A percentile compares a stretch with the other conserved stretches of the same genome.
Evolutionary conservation across 805 yeast genomes (phyloP).

Genomic region (Yarrowia alimentaria): DNA sequence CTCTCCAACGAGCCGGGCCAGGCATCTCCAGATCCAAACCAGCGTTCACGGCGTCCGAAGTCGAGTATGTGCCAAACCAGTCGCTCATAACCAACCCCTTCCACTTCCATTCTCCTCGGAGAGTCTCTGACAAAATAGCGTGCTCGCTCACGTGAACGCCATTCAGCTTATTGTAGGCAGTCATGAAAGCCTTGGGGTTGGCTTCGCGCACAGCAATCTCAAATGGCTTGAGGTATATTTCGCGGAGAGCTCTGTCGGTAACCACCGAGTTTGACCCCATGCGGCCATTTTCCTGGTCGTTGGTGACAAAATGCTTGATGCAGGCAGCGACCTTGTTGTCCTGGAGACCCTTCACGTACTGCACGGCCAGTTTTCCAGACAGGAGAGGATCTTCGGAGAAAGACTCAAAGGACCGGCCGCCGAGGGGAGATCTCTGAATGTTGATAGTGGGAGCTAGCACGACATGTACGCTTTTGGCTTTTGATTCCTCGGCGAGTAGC

Average conservation of each 20-base stretch:
- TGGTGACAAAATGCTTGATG: slow-evolving; percentile 61
- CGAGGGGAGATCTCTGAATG: slow-evolving; percentile 57
- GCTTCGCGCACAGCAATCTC: slow-evolving; percentile 55
- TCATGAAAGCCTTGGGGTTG: slow-evolving; percentile 57
- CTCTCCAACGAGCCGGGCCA: slow-evolving; percentile 54
- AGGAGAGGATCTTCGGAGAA: slow-evolving; percentile 61
- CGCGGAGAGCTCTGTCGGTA: slow-evolving; percentile 62
- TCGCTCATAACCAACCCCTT: slow-evolving; percentile 4
- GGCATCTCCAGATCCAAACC: slow-evolving; percentile 70
- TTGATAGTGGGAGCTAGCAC: slow-evolving; percentile 53
- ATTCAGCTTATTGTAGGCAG: slow-evolving; percentile 61
- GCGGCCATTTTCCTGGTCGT: slow-evolving; percentile 60
- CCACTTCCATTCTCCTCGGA: slow-evolving; percentile 16
- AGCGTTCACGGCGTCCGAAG: slow-evolving; percentile 48
- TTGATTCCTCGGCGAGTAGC: slow-evolving; percentile 55
- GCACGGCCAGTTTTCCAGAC: slow-evolving; percentile 49
- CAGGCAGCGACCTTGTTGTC: slow-evolving; percentile 51
- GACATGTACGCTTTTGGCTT: slow-evolving; percentile 52
- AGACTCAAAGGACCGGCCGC: slow-evolving; percentile 63
- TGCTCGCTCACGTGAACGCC: slow-evolving; percentile 57
- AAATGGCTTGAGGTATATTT: slow-evolving; percentile 62
- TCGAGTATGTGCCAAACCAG: slow-evolving; percentile 37
- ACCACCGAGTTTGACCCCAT: slow-evolving; percentile 49
- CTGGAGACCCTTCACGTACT: slow-evolving; percentile 56
- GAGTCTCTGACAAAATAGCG: slow-evolving; percentile 38